These are phyloP conservation scores for Jasminum sambac DNA, from an alignment of 257 asterid genomes.

Conservation along the genomic window DNA sequence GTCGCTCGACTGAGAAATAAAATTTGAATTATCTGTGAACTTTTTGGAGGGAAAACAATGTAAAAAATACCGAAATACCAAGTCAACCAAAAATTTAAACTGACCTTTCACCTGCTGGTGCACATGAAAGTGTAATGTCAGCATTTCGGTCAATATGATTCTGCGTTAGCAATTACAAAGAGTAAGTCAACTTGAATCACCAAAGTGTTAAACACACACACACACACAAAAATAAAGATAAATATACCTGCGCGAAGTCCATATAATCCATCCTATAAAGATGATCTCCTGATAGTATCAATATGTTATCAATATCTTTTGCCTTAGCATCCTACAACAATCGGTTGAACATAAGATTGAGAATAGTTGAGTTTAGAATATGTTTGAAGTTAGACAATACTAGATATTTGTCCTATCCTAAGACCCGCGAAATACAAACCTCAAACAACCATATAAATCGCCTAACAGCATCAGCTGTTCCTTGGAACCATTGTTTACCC, in stretches of 20 bases:
- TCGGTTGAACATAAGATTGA: neutral
- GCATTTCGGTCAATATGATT: conserved; percentile 90
- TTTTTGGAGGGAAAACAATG: neutral
- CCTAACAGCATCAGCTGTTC: conserved; percentile 98
- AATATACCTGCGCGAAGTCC: conserved; percentile 85
- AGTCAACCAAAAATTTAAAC: conserved; percentile 16
- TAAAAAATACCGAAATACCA: neutral
- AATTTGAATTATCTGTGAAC: neutral
- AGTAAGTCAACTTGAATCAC: conserved; percentile 11
- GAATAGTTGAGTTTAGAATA: neutral
- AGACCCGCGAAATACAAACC: conserved; percentile 38
- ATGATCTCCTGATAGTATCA: conserved; percentile 91
- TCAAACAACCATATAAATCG: conserved; percentile 87
- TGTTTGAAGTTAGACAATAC: neutral
- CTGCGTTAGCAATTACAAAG: conserved; percentile 45
- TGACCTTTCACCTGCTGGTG: conserved; percentile 80
- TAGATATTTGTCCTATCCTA: neutral
- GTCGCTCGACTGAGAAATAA: conserved; percentile 79
- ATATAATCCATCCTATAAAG: conserved; percentile 94
- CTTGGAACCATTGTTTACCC: conserved; percentile 91
- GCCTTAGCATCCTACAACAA: conserved; percentile 78
- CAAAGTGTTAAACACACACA: neutral
- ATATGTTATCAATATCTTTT: conserved; percentile 73
- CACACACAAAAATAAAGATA: neutral
- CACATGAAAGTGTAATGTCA: conserved; percentile 89